Conservation (phyloP, 352 stramenopile genomes). For the Globisporangium megalacanthum region DNA sequence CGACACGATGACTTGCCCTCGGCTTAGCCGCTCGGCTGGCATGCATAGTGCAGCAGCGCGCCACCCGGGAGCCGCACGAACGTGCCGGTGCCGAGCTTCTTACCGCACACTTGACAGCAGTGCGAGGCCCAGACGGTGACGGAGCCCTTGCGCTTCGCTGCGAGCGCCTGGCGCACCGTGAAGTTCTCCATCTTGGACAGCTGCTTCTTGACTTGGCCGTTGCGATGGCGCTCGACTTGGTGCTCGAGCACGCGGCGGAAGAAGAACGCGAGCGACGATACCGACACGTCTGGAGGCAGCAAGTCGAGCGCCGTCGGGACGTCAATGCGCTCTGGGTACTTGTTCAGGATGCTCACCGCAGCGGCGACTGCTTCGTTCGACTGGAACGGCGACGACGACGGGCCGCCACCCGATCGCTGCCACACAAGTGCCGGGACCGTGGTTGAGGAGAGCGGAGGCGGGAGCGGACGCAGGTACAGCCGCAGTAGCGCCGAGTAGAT, state of each 20-base stretch:
- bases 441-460: constrained; percentile 11
- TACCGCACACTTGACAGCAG: constrained; percentile 62
- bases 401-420: constrained; percentile 13
- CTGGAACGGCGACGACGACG: constrained; percentile 11
- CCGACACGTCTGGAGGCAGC: constrained; percentile 50
- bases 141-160: constrained; percentile 54
- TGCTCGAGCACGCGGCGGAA: constrained; percentile 71
- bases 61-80: constrained; percentile 63
- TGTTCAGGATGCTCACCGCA: constrained; percentile 73
- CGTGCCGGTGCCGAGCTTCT: constrained; percentile 61
- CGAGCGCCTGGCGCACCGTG: constrained; percentile 60
- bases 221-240: constrained; percentile 68
- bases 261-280: constrained; percentile 44
- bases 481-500: constrained; percentile 79
- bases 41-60: constrained; percentile 69
- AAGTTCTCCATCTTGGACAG: constrained; percentile 89
- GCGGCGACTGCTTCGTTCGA: constrained; percentile 59
- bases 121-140: constrained; percentile 77
- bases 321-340: constrained; percentile 79
- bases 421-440: constrained; percentile 24
- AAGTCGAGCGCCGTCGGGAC: constrained; percentile 71
- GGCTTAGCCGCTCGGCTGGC: constrained; percentile 30
- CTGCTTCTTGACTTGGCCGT: constrained; percentile 82
- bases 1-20: constrained; percentile 30
- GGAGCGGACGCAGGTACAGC: constrained; percentile 57